Conservation (phyloP, 2,329 filamentous ascomycete genomes). For the Xylariaceae sp. region DNA sequence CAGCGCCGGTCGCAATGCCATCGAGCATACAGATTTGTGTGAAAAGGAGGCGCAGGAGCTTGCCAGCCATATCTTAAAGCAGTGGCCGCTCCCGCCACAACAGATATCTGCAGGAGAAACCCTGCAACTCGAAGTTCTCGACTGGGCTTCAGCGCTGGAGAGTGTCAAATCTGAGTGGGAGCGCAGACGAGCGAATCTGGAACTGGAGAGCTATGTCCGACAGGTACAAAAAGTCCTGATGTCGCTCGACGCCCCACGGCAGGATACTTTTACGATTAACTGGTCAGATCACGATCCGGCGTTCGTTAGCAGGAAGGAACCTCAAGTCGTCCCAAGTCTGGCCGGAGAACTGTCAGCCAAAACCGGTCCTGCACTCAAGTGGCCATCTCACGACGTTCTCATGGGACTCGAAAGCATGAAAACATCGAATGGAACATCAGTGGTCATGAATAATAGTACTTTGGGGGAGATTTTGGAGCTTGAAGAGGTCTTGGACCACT, state of each 20-base stretch:
- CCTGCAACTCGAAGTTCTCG: constrained; percentile 3
- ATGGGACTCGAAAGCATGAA: background rate
- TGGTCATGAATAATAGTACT: background rate
- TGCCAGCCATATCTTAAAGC: constrained; percentile 8
- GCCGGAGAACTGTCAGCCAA: constrained; percentile 14
- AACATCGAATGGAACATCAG: background rate
- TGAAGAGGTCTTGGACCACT: constrained; percentile 29
- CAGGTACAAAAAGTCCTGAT: constrained; percentile 15
- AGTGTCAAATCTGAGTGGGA: constrained; percentile 19
- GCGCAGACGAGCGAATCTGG: constrained; percentile 15
- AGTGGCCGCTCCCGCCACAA: constrained; percentile 16
- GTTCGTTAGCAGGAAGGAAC: constrained; percentile 1
- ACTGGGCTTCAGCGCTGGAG: constrained; percentile 3
- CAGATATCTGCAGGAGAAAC: background rate
- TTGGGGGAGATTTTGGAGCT: constrained; percentile 21
- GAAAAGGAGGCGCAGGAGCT: constrained; percentile 10
- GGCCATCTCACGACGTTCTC: background rate
- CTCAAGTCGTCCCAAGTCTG: constrained; percentile 9
- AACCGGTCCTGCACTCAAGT: background rate
- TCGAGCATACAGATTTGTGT: constrained; percentile 9
- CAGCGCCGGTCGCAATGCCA: background rate
- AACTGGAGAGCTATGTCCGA: constrained; percentile 14
- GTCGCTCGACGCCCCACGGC: background rate
- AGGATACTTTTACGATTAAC: background rate
- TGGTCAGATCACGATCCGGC: constrained; percentile 4